Base-by-base conservation (phyloP, 805 yeast species). In the Saturnispora silvae region DNA sequence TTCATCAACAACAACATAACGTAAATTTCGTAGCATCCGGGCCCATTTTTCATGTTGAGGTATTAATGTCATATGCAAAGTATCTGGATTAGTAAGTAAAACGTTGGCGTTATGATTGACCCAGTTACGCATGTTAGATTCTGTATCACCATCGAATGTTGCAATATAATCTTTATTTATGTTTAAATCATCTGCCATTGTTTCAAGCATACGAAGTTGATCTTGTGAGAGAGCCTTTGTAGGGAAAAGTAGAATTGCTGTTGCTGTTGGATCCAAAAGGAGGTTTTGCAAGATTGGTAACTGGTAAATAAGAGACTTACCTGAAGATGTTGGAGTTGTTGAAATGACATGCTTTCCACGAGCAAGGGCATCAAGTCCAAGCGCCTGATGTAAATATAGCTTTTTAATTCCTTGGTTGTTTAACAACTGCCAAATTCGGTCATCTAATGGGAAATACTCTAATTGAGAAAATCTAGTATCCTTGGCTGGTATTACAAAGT, bases 161-260 rank as follows among this genome's bases (percentile, higher is more conserved):
- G 35, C 26, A 19, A 44, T 37, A 17, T 28, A 11, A n/a, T 36
- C 28, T 20, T 20, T 33, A 20, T 38, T 28, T n/a, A 44, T 34
- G 8, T 38, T 38, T 24, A 44, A 33, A 18, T 41, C 36, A 7
- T 34, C 36, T 22, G 40, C 23, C 14, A 41, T 41, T 23, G 37
- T 75, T 34, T 68, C 67, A 38, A 92, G 60, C n/a, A 94, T 76
- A 44, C 95, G 64, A 49, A 79, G 79, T 57, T 92, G 99, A 63
- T 92, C 98, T 52, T 92, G 98, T 0, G 99, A 97, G 35, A 92
- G 64, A 0, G 99, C 98, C 52, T 92, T 92, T 0, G 99, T 92
- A 2, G 99, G 99, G 49, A 92, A 92, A 10, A 92, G 77, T 49
- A 81, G 86, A 64, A 94, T 65, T 8, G 95, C 81, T 0, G 94